Percentiles rank a stretch among this genome's conserved stretches.
Conservation (phyloP, 192 early-diverging fungal genomes). For the Diversispora epigaea region DNA sequence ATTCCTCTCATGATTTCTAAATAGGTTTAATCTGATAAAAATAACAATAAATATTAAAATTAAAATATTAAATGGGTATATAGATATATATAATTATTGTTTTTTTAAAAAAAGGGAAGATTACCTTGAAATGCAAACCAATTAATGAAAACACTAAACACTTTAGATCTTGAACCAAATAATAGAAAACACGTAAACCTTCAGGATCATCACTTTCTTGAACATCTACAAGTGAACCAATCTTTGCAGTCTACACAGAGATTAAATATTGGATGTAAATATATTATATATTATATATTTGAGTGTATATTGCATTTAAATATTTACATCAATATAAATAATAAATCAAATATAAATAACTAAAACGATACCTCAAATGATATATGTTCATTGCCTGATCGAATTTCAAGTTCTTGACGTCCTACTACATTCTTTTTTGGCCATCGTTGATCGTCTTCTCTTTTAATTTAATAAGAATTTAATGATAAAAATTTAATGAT, state of each 20-base stretch:
- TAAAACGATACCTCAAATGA: conserved; percentile 86
- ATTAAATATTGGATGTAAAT: not conserved
- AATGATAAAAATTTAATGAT: too few species aligned
- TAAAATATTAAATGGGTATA: too few species aligned
- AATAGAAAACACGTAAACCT: conserved; percentile 92
- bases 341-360: not conserved
- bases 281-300: too few species aligned
- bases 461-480: conserved; percentile 34
- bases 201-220: conserved; percentile 89
- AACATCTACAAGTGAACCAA: conserved; percentile 90
- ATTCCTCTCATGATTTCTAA: too few species aligned
- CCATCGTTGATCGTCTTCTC: conserved; percentile 91
- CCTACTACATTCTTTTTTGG: conserved; percentile 88
- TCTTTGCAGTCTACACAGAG: conserved; percentile 73
- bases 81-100: not conserved
- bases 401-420: conserved; percentile 92
- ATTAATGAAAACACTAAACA: conserved; percentile 95
- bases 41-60: too few species aligned
- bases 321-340: not conserved
- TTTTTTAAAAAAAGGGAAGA: too few species aligned
- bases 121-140: conserved; percentile 95
- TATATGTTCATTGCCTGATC: conserved; percentile 85
- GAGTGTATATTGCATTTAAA: conserved; percentile 25
- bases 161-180: conserved; percentile 97
- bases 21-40: too few species aligned